A percentile compares a stretch with the other conserved stretches of the same genome.
phyloP scores from a whole-genome alignment of 495 filamentous ascomycete genomes.

The Podospora fimiseda region DNA sequence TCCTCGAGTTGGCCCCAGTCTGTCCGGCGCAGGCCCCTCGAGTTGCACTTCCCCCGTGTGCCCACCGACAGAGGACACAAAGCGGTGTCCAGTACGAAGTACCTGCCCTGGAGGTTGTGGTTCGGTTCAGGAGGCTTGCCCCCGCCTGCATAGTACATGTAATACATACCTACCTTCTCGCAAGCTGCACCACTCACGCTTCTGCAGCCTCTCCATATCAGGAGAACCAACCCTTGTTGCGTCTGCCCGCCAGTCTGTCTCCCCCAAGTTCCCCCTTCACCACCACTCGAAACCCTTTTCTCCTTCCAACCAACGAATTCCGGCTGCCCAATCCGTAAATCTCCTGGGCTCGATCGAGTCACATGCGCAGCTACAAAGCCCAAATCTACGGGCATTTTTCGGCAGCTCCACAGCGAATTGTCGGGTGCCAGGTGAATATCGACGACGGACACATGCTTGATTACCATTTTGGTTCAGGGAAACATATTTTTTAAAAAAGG shows the following conservation, averaged over 20 bases:
- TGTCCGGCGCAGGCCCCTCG: background rate
- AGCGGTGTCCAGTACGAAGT: no score
- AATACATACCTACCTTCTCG: no score
- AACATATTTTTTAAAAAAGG: background rate
- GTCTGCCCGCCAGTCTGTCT: background rate
- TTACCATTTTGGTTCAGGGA: constrained; percentile 9
- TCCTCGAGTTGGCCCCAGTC: constrained; percentile 10
- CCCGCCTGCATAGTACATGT: no score
- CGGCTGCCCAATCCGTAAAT: constrained; percentile 7
- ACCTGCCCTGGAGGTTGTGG: background rate
- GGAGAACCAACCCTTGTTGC: background rate
- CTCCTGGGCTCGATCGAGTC: constrained; percentile 3
- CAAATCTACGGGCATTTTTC: constrained; percentile 8
- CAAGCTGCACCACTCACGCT: no score
- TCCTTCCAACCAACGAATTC: constrained; percentile 1
- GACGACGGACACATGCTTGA: constrained; percentile 11
- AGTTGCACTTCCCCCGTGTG: background rate
- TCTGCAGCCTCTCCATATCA: constrained; percentile 1
- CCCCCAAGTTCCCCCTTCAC: background rate
- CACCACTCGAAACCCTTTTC: background rate
- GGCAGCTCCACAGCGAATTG: constrained; percentile 17
- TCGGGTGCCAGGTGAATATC: constrained; percentile 11
- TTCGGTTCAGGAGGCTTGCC: background rate
- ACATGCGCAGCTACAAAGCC: constrained; percentile 13
- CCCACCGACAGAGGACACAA: no score